Evolutionary conservation across 2,329 filamentous ascomycete genomes (phyloP), one percentile per base, ranked within the genome.

Genomic region (Hortaea werneckii): DNA sequence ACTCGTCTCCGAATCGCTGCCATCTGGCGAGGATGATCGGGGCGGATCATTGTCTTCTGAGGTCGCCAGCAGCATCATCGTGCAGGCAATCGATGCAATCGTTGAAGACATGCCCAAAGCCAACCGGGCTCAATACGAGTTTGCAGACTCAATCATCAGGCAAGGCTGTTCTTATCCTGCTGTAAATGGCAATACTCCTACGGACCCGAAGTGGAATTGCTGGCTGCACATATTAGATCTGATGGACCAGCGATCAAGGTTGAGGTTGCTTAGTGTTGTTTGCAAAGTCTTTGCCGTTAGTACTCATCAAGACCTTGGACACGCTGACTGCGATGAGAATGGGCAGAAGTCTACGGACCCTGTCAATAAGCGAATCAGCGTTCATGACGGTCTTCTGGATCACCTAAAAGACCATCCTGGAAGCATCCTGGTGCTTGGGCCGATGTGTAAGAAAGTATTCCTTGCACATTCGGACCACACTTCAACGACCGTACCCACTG

Each of bases 391-490:
- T n/a, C n/a, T n/a, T n/a, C n/a, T n/a, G n/a, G n/a, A n/a, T n/a
- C n/a, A n/a, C n/a, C n/a, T 34, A n/a, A 34, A n/a, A 34, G 30
- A 34, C 7, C n/a, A 34, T n/a, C 30, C 7, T 34, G 30, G n/a
- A n/a, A 7, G 30, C n/a, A n/a, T 7, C 7, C 7, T 34, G 30
- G 30, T 34, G n/a, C 30, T 34, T 34, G 30, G 7, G 30, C 30
- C 30, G 30, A 7, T 7, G 30, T 34, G 30, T n/a, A 34, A 34
- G n/a, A 40, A 11, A 26, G 32, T 30, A 8, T 46, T 49, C 20
- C 35, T 45, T 2, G 28, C 27, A 26, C 43, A 44, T 26, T 49
- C 43, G 47, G 30, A 41, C 34, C 29, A 37, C 20, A 13, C 29
- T n/a, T 28, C n/a, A 12, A 7, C 34, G 11, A 32, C 9, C 29